These are phyloP conservation scores for Candida pseudofarinosa DNA, from an alignment of 805 yeast genomes.

Conservation along the genomic window DNA sequence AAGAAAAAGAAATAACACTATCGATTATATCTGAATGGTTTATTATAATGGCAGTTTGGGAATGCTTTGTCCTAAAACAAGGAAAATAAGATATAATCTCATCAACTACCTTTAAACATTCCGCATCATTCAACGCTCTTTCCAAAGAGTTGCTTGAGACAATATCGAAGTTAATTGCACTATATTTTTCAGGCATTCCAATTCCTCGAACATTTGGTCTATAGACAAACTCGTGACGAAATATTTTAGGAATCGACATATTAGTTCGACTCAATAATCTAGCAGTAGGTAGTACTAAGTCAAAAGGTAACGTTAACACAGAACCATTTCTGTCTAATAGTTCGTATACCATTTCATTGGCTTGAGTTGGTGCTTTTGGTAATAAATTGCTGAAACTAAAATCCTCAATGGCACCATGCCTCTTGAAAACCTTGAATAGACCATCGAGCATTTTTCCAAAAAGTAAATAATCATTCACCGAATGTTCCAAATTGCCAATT, in stretches of 20 bases:
- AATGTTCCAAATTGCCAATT: slow-evolving; percentile 21
- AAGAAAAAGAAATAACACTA: slow-evolving; percentile 59
- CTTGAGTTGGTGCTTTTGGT: slow-evolving; percentile 71
- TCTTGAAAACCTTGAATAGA: slow-evolving; percentile 58
- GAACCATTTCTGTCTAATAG: slow-evolving; percentile 83
- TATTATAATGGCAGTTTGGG: slow-evolving; percentile 56
- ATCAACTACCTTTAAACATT: slow-evolving; percentile 75
- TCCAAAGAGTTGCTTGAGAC: slow-evolving; percentile 44
- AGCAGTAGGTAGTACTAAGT: slow-evolving; percentile 86
- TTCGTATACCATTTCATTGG: slow-evolving; percentile 67
- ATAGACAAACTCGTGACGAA: slow-evolving; percentile 75
- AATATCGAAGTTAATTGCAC: slow-evolving; percentile 86
- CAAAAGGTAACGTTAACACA: slow-evolving; percentile 85
- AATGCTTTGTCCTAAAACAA: slow-evolving; percentile 47
- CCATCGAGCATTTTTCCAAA: slow-evolving; percentile 58
- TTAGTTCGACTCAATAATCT: slow-evolving; percentile 68
- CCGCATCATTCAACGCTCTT: slow-evolving; percentile 74
- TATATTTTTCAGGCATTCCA: slow-evolving; percentile 70
- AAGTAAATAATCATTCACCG: slow-evolving; percentile 47
- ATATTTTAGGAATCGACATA: slow-evolving; percentile 53
- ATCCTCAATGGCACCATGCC: slow-evolving; percentile 86
- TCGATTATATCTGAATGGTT: slow-evolving; percentile 82
- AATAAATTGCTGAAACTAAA: slow-evolving; percentile 61
- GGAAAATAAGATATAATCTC: slow-evolving; percentile 68
- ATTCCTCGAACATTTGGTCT: slow-evolving; percentile 55